A percentile compares a stretch with the other conserved stretches of the same genome.
These are phyloP conservation scores for Yamadazyma atmosphaerica DNA, from an alignment of 1,139 yeast genomes.

Conservation along the genomic window DNA sequence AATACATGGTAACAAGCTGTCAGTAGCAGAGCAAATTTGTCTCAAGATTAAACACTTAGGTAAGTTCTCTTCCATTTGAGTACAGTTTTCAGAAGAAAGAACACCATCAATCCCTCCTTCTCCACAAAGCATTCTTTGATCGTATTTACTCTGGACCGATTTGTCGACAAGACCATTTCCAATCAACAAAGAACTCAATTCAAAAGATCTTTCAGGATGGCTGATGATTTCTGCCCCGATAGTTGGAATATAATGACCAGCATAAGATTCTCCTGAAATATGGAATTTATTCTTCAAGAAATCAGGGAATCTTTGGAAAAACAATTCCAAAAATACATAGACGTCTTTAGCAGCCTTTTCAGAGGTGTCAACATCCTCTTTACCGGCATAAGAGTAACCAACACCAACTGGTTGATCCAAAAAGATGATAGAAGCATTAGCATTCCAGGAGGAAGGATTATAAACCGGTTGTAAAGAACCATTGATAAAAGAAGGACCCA, in stretches of 20 bases:
- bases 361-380: conserved; percentile 53
- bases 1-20: conserved; percentile 49
- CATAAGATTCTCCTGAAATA: conserved; percentile 81
- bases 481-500: conserved; percentile 77
- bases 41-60: conserved; percentile 58
- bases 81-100: conserved; percentile 58
- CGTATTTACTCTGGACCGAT: conserved; percentile 58
- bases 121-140: conserved; percentile 80
- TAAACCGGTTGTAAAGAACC: conserved; percentile 59
- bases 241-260: conserved; percentile 78
- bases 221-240: conserved; percentile 67
- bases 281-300: conserved; percentile 59
- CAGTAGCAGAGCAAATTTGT: conserved; percentile 53
- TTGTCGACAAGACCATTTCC: conserved; percentile 84
- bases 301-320: conserved; percentile 67
- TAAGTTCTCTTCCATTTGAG: conserved; percentile 46
- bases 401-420: conserved; percentile 90
- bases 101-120: conserved; percentile 64
- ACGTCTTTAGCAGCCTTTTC: conserved; percentile 75
- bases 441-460: conserved; percentile 81
- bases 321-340: conserved; percentile 66
- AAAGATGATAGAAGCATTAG: conserved; percentile 80
- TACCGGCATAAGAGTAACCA: conserved; percentile 66
- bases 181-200: conserved; percentile 63
- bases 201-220: conserved; percentile 60